These are phyloP conservation scores for Durio zibethinus DNA, from an alignment of 345 rosid species.

Conservation along the genomic window DNA sequence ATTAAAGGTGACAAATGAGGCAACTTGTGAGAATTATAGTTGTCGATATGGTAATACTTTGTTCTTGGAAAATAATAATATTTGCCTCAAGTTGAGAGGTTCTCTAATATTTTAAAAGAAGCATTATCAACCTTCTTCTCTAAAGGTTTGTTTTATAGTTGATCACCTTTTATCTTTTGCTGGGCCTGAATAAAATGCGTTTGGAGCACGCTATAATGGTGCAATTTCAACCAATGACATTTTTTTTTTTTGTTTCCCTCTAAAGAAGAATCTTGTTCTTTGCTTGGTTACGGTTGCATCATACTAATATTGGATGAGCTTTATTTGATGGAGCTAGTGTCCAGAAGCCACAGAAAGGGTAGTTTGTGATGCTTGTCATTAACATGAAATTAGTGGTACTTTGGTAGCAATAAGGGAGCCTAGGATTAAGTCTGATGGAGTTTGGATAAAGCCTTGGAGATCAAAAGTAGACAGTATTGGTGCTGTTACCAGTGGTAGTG, in stretches of 20 bases:
- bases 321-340: background rate
- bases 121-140: background rate
- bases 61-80: background rate
- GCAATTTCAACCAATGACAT: background rate
- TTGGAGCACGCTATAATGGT: background rate
- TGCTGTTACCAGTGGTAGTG: background rate
- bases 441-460: background rate
- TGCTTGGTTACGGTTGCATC: background rate
- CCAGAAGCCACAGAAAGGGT: background rate
- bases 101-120: background rate
- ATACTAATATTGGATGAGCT: background rate
- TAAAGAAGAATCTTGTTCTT: background rate
- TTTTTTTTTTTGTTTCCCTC: background rate
- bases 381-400: background rate
- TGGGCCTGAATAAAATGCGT: background rate
- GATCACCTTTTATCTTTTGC: background rate
- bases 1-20: background rate
- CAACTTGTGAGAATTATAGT: conserved; percentile 1
- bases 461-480: background rate
- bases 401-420: background rate
- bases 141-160: background rate
- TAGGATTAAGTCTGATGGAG: background rate
- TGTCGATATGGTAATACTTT: background rate
- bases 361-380: background rate
- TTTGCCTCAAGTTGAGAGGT: background rate